Percentiles rank a stretch among this genome's conserved stretches.
These are phyloP conservation scores for Cystoisospora suis DNA, from an alignment of 169 alveolate genomes.

Conservation along the genomic window DNA sequence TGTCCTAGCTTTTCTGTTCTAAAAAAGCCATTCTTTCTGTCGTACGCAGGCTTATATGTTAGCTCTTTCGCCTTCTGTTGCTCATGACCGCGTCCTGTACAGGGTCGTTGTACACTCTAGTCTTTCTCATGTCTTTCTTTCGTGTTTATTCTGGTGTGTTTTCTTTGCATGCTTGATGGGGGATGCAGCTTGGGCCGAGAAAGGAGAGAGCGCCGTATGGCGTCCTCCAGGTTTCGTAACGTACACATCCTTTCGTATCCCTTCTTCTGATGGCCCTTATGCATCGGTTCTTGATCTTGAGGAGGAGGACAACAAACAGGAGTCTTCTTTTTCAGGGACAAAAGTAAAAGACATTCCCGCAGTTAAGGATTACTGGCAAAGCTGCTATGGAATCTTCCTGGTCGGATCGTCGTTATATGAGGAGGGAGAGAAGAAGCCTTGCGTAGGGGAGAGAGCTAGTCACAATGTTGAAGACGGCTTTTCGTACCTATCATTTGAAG, in stretches of 20 bases:
- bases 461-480: background rate
- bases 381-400: conserved; percentile 4
- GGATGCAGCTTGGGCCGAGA: background rate
- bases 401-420: background rate
- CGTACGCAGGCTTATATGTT: too few relatives aligned
- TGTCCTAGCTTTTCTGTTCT: too few relatives aligned
- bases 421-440: conserved; percentile 13
- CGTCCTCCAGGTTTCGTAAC: background rate
- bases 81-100: too few relatives aligned
- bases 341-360: background rate
- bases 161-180: background rate
- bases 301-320: background rate
- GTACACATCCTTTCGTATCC: background rate
- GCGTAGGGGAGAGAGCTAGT: background rate
- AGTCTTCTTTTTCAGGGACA: background rate
- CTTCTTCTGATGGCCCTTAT: background rate
- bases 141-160: background rate
- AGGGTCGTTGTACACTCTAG: too few relatives aligned
- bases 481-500: background rate
- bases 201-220: conserved; percentile 25
- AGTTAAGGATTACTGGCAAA: background rate
- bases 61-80: too few relatives aligned
- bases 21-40: too few relatives aligned
- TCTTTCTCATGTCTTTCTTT: background rate
- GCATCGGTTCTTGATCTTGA: background rate